Evolutionary conservation across 108 stramenopile species (phyloP).

Genomic region (Cyclotella choctawhatcheeana): DNA sequence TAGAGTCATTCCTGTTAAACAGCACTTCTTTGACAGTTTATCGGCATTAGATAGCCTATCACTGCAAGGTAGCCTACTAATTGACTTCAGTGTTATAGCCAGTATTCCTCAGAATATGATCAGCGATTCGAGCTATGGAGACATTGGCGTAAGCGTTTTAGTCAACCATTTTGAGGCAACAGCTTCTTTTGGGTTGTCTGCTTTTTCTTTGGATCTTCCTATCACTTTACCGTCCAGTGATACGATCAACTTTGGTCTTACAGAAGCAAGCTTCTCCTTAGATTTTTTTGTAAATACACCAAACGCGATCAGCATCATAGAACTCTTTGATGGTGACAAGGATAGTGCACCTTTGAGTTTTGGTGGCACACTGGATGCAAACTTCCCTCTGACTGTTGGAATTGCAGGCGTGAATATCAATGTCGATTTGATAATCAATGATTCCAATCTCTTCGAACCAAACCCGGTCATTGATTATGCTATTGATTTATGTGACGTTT

Average conservation of each 20-base stretch:
- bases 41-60: background rate
- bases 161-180: background rate
- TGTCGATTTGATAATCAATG: background rate
- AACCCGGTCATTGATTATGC: background rate
- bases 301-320: background rate
- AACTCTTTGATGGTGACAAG: background rate
- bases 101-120: background rate
- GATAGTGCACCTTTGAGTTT: background rate
- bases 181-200: background rate
- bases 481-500: background rate
- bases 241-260: background rate
- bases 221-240: background rate
- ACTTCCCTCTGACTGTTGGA: slow-evolving; percentile 1
- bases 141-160: background rate
- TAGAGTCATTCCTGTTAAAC: background rate
- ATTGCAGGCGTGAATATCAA: background rate
- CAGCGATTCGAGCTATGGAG: background rate
- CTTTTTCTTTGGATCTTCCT: background rate
- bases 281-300: background rate
- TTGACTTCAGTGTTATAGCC: background rate
- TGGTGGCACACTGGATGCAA: background rate
- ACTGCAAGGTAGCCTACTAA: background rate
- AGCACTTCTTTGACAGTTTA: slow-evolving; percentile 11
- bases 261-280: background rate
- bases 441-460: background rate